Conservation (phyloP, 345 rosid genomes). For the Brassica incana region DNA sequence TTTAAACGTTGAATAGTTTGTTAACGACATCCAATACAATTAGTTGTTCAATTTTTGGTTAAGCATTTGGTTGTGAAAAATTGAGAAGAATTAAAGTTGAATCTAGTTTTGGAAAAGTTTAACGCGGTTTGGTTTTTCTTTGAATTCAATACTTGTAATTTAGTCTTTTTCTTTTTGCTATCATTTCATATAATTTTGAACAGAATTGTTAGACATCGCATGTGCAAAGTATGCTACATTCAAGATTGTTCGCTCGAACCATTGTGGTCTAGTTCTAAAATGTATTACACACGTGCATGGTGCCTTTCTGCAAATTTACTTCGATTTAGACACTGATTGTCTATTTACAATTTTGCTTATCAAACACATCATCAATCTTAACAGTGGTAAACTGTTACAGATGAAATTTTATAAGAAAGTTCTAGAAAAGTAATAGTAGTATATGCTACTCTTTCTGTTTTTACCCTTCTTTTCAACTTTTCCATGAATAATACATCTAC, state of each 20-base stretch:
- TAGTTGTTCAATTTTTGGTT: background rate
- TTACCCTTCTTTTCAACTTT: background rate
- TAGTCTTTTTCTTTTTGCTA: background rate
- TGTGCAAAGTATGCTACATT: constrained; percentile 16
- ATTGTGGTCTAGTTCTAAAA: constrained; percentile 11
- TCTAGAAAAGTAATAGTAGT: background rate
- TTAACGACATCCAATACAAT: constrained; percentile 5
- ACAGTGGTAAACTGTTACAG: background rate
- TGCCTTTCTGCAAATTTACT: background rate
- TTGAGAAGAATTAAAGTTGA: background rate
- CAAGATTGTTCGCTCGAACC: background rate
- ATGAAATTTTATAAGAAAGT: background rate
- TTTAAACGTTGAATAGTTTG: background rate
- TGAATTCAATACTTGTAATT: background rate
- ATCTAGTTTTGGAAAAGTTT: background rate
- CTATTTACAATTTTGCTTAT: background rate
- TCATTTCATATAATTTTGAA: background rate
- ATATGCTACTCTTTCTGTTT: background rate
- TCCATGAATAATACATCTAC: background rate
- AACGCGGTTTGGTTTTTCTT: background rate
- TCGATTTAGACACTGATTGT: background rate
- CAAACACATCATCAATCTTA: background rate
- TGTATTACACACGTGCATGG: background rate
- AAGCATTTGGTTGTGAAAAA: constrained; percentile 4
- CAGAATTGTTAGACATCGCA: constrained; percentile 13